Percentiles rank a stretch among this genome's conserved stretches.
Evolutionary conservation across 1,284 basidiomycete species (phyloP).

Genomic region (Takashimella tepidaria): DNA sequence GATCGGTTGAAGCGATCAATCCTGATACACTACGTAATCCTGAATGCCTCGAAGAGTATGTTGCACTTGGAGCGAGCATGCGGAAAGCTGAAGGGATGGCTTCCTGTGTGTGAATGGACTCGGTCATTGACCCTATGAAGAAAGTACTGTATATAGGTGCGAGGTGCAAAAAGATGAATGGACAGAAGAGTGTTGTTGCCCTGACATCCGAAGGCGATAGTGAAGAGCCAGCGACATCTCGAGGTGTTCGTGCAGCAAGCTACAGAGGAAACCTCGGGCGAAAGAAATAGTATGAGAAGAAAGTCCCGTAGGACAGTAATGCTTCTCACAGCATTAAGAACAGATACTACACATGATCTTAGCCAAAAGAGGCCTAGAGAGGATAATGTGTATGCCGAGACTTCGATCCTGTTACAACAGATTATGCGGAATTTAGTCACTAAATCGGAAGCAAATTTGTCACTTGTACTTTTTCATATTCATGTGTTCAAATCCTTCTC

Average conservation of each 20-base stretch:
- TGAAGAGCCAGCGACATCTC: slow-evolving; percentile 23
- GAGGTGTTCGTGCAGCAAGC: slow-evolving; percentile 18
- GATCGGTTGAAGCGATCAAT: slow-evolving; percentile 63
- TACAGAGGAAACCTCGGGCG: slow-evolving; percentile 20
- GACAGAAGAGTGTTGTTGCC: slow-evolving; percentile 6
- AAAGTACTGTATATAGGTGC: too few species aligned
- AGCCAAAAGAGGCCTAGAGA: too few species aligned
- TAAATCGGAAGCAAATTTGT: too few species aligned
- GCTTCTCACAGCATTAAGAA: slow-evolving; percentile 46
- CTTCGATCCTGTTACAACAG: too few species aligned
- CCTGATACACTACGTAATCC: slow-evolving; percentile 71
- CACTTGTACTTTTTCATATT: too few species aligned
- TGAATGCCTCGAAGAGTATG: slow-evolving; percentile 64
- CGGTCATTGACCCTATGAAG: too few species aligned
- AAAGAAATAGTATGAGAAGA: slow-evolving; percentile 38
- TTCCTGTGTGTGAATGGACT: too few species aligned
- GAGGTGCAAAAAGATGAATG: slow-evolving; percentile 7
- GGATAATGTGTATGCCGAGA: too few species aligned
- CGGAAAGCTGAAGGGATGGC: slow-evolving; percentile 48
- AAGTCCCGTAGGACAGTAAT: slow-evolving; percentile 34
- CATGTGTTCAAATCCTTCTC: too few species aligned
- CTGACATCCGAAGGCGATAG: slow-evolving; percentile 24
- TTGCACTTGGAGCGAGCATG: slow-evolving; percentile 55
- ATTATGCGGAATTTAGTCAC: too few species aligned
- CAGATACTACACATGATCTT: slow-evolving; percentile 50